phyloP scores from a whole-genome alignment of 768 basidiomycete genomes.

The Kockovaella imperatae region DNA sequence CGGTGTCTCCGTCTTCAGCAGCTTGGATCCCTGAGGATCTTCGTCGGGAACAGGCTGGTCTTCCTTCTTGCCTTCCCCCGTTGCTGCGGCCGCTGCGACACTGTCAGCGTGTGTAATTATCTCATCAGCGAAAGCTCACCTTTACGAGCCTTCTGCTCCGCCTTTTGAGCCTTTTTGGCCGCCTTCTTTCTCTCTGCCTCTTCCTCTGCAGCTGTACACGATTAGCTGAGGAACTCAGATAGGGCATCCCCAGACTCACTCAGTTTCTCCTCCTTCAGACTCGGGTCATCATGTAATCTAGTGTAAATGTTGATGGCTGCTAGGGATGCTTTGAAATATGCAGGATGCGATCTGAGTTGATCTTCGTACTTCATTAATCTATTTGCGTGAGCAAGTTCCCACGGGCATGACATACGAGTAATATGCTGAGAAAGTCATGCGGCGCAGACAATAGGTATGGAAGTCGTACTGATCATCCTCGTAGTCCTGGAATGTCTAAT shows the following conservation, averaged over 20 bases:
- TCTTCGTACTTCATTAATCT: slow-evolving; percentile 81
- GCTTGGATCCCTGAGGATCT: slow-evolving; percentile 71
- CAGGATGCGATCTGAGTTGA: slow-evolving; percentile 63
- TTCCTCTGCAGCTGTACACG: slow-evolving; percentile 33
- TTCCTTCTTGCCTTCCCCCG: slow-evolving; percentile 23
- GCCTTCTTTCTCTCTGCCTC: slow-evolving; percentile 42
- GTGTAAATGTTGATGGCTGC: slow-evolving; percentile 59
- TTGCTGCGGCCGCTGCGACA: slow-evolving; percentile 16
- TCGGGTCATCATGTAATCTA: slow-evolving; percentile 34
- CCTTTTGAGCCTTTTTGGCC: slow-evolving; percentile 44
- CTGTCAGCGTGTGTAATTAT: neutral
- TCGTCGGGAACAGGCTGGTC: slow-evolving; percentile 52
- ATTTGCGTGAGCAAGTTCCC: slow-evolving; percentile 2
- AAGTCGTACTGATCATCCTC: slow-evolving; percentile 98
- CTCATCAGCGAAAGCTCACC: slow-evolving; percentile 8
- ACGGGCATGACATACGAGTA: slow-evolving; percentile 55
- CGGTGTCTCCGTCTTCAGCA: slow-evolving; percentile 57
- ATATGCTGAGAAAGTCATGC: slow-evolving; percentile 79
- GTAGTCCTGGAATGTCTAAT: slow-evolving; percentile 71
- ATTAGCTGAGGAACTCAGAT: neutral
- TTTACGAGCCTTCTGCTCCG: slow-evolving; percentile 39
- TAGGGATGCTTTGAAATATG: slow-evolving; percentile 65
- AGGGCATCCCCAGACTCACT: slow-evolving; percentile 11
- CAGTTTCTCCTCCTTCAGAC: slow-evolving; percentile 34
- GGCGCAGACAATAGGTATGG: slow-evolving; percentile 87